Conservation (phyloP, 2,329 filamentous ascomycete genomes). For the Botrytis squamosa region DNA sequence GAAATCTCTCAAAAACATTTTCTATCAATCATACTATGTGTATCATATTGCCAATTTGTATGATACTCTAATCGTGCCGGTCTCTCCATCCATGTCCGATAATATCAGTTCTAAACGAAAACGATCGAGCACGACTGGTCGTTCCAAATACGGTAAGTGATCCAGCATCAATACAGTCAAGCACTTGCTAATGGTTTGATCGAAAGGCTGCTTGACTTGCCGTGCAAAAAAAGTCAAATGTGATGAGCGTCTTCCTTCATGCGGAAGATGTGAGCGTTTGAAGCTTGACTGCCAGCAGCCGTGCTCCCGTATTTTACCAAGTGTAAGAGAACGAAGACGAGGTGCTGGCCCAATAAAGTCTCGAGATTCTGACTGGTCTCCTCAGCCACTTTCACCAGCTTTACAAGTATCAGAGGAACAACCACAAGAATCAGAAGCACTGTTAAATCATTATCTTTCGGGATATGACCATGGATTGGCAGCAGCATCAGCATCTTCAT, state of each 20-base stretch:
- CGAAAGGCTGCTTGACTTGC: conserved; percentile 22
- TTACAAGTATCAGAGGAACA: neutral
- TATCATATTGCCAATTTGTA: neutral
- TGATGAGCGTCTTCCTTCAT: conserved; percentile 15
- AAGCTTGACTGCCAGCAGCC: conserved; percentile 27
- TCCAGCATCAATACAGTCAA: neutral
- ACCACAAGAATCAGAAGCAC: neutral
- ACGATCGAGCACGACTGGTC: neutral
- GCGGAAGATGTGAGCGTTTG: conserved; percentile 27
- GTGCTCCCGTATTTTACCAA: conserved; percentile 32
- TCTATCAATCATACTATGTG: neutral
- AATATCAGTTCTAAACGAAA: neutral
- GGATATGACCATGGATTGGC: neutral
- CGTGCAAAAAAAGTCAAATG: conserved; percentile 24
- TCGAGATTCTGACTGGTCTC: conserved; percentile 38
- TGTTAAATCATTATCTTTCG: neutral
- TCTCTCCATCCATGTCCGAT: neutral
- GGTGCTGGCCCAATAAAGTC: conserved; percentile 30
- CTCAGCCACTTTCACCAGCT: conserved; percentile 25
- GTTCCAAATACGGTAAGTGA: conserved; percentile 14
- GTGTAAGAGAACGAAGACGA: conserved; percentile 37
- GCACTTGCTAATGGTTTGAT: neutral
- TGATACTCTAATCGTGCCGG: neutral
- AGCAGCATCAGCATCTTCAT: neutral
- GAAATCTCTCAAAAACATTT: neutral